phyloP scores from a whole-genome alignment of 768 basidiomycete species.

The Filobasidium wieringae region DNA sequence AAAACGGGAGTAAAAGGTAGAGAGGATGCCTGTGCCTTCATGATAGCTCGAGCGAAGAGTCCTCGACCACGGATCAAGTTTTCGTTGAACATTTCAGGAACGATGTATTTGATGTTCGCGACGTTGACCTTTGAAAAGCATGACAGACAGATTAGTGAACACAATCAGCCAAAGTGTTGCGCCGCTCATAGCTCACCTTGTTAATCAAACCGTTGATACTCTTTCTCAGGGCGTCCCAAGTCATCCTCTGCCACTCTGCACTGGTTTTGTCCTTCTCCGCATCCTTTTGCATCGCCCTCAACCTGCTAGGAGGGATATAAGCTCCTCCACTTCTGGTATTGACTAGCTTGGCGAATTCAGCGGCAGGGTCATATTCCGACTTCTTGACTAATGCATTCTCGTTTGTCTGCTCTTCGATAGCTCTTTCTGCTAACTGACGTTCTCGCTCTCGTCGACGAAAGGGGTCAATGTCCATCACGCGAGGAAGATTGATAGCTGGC shows the following conservation, averaged over 20 bases:
- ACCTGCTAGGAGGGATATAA: conserved; percentile 87
- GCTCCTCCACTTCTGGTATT: conserved; percentile 78
- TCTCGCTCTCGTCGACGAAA: conserved; percentile 64
- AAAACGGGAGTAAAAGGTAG: conserved; percentile 97
- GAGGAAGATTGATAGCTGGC: conserved; percentile 41
- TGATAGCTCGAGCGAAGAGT: conserved; percentile 81
- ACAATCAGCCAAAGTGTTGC: neutral
- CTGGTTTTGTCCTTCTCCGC: conserved; percentile 70
- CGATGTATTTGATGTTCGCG: conserved; percentile 85
- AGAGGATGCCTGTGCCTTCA: conserved; percentile 96
- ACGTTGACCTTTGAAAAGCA: conserved; percentile 55
- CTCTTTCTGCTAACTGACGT: conserved; percentile 59
- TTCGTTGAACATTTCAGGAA: conserved; percentile 82
- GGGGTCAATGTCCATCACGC: conserved; percentile 63
- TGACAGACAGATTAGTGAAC: neutral
- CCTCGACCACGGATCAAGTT: conserved; percentile 89
- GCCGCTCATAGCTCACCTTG: conserved; percentile 53
- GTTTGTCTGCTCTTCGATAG: conserved; percentile 51
- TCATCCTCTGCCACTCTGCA: conserved; percentile 81
- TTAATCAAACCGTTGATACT: conserved; percentile 99
- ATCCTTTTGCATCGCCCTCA: conserved; percentile 77
- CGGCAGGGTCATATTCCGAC: conserved; percentile 54
- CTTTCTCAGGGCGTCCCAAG: conserved; percentile 96
- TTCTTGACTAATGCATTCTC: conserved; percentile 33
- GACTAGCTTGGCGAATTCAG: conserved; percentile 79